These are phyloP conservation scores for Elsinoe perseae DNA, from an alignment of 2,329 filamentous ascomycete species.

Conservation along the genomic window DNA sequence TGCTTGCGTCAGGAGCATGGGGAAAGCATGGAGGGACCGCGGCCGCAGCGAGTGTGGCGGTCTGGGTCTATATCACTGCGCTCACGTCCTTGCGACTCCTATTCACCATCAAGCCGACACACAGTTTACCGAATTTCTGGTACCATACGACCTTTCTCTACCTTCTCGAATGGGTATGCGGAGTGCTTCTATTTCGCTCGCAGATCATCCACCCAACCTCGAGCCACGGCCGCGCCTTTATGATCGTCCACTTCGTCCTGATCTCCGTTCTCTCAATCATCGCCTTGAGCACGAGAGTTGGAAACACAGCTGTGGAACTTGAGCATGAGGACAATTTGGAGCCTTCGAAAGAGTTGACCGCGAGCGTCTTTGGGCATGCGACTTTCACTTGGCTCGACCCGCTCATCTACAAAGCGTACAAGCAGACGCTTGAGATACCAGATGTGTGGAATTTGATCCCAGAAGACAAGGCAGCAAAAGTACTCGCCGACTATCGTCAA, in stretches of 20 bases:
- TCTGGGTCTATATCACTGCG: slow-evolving; percentile 73
- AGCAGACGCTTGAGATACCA: slow-evolving; percentile 68
- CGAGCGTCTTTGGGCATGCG: slow-evolving; percentile 78
- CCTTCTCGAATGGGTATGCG: slow-evolving; percentile 70
- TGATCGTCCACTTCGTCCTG: slow-evolving; percentile 66
- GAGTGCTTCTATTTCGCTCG: slow-evolving; percentile 72
- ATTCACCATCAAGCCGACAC: slow-evolving; percentile 50
- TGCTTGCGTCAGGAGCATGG: slow-evolving; percentile 55
- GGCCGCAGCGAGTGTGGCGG: slow-evolving; percentile 58
- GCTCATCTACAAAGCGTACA: slow-evolving; percentile 84
- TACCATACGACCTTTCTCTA: slow-evolving; percentile 88
- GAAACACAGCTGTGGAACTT: slow-evolving; percentile 79
- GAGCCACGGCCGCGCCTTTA: slow-evolving; percentile 52
- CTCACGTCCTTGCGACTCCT: slow-evolving; percentile 65
- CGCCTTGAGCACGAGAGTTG: slow-evolving; percentile 74
- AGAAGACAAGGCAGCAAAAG: slow-evolving; percentile 74
- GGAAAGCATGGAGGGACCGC: slow-evolving; percentile 50
- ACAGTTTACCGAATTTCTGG: slow-evolving; percentile 72
- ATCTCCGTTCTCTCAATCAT: slow-evolving; percentile 67
- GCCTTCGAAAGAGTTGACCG: slow-evolving; percentile 77
- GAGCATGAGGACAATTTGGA: slow-evolving; percentile 85
- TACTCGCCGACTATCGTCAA: slow-evolving; percentile 77
- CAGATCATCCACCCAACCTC: slow-evolving; percentile 70
- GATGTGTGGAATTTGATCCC: slow-evolving; percentile 89
- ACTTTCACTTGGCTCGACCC: slow-evolving; percentile 88